phyloP scores from a whole-genome alignment of 805 yeast species.

The Zygotorulaspora florentina region DNA sequence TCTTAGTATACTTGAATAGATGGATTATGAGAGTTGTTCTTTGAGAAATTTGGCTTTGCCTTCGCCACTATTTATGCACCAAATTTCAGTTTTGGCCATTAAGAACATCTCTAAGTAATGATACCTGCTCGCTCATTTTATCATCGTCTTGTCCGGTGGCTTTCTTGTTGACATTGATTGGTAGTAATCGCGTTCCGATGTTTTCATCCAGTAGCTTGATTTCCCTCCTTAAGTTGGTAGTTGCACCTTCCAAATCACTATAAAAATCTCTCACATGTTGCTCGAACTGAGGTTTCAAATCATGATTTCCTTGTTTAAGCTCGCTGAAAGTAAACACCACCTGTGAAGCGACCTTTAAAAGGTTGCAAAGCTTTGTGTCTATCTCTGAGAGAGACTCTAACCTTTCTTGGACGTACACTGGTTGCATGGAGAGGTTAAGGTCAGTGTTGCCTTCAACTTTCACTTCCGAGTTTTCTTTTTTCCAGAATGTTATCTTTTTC shows the following conservation, averaged over 20 bases:
- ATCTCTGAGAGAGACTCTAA: slow-evolving; percentile 26
- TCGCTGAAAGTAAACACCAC: slow-evolving; percentile 31
- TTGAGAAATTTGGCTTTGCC: too few relatives aligned
- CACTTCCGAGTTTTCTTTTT: too few relatives aligned
- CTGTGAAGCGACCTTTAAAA: slow-evolving; percentile 30
- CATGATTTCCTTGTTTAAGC: slow-evolving; percentile 30
- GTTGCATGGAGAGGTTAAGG: slow-evolving; percentile 21
- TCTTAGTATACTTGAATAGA: too few relatives aligned
- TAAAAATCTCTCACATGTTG: slow-evolving; percentile 28
- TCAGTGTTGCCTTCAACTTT: too few relatives aligned
- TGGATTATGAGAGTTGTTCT: too few relatives aligned
- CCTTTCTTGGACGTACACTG: slow-evolving; percentile 31
- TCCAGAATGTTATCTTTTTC: too few relatives aligned
- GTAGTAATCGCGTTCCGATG: slow-evolving; percentile 30
- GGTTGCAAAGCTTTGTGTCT: slow-evolving; percentile 25
- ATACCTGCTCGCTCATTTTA: slow-evolving; percentile 28
- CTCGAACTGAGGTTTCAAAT: slow-evolving; percentile 29
- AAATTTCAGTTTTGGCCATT: neutral
- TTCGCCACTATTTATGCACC: too few relatives aligned
- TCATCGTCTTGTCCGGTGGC: slow-evolving; percentile 34
- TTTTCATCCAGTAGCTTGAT: slow-evolving; percentile 30
- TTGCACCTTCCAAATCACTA: slow-evolving; percentile 22
- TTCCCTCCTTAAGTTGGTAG: slow-evolving; percentile 25
- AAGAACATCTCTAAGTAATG: slow-evolving; percentile 14
- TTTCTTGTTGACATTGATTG: slow-evolving; percentile 31